These are phyloP conservation scores for Nicotiana sylvestris DNA, from an alignment of 257 asterid species.

Conservation along the genomic window DNA sequence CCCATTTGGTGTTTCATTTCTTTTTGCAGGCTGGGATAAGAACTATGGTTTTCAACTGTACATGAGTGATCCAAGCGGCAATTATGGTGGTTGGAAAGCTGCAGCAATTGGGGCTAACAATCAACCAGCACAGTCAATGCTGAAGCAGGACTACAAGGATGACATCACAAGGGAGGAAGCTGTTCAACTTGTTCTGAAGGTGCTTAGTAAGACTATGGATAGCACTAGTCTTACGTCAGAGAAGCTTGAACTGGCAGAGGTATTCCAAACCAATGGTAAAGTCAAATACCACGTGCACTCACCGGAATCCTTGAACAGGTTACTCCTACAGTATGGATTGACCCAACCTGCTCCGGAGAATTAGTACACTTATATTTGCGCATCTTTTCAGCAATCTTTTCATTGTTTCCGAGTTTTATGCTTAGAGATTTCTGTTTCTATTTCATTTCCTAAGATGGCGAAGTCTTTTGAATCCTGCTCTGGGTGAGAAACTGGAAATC, in stretches of 20 bases:
- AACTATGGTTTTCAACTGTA: conserved; percentile 20
- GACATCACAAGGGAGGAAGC: conserved; percentile 21
- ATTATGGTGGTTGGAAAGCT: conserved; percentile 21
- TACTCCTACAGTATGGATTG: conserved; percentile 11
- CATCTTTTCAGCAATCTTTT: neutral
- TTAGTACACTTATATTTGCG: neutral
- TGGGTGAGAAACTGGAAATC: neutral
- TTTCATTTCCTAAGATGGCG: neutral
- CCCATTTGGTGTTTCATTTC: conserved; percentile 23
- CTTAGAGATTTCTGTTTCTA: neutral
- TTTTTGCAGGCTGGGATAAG: conserved; percentile 20
- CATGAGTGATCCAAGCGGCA: conserved; percentile 23
- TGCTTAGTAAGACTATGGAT: conserved; percentile 21
- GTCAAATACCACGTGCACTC: conserved; percentile 13
- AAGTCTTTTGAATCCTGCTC: neutral
- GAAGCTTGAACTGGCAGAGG: conserved; percentile 25
- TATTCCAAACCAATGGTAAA: conserved; percentile 9
- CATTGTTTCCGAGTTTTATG: neutral
- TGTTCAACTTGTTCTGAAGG: conserved; percentile 18
- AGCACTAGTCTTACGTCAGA: conserved; percentile 20
- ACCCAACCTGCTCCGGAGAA: conserved; percentile 14
- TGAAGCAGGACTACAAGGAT: conserved; percentile 21
- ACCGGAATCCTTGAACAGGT: conserved; percentile 7
- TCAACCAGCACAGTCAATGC: conserved; percentile 19
- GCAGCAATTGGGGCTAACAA: conserved; percentile 23